Evolutionary conservation across 106 monocot genomes (phyloP).

Genomic region (Apostasia shenzhenica): DNA sequence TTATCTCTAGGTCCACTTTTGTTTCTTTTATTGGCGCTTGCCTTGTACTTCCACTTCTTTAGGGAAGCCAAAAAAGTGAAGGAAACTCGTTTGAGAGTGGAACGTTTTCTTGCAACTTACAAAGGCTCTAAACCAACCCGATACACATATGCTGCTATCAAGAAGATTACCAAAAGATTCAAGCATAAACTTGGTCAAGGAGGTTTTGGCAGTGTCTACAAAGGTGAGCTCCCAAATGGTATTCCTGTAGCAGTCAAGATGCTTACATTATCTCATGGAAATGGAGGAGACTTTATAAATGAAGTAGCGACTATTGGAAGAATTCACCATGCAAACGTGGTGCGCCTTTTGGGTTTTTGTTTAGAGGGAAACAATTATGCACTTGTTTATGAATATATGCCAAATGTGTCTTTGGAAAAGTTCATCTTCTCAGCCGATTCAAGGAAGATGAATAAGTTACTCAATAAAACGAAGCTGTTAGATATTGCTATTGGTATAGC

Average conservation of each 20-base stretch:
- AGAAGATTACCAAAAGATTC: conserved; percentile 10
- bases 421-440: neutral
- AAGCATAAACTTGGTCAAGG: conserved; percentile 16
- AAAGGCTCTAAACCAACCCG: conserved; percentile 7
- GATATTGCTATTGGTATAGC: conserved; percentile 7
- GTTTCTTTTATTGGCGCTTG: neutral
- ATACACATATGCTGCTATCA: conserved; percentile 1
- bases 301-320: conserved; percentile 11
- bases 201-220: conserved; percentile 15
- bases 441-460: neutral
- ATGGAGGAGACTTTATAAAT: conserved; percentile 9
- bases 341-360: conserved; percentile 4
- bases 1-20: neutral
- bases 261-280: neutral
- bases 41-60: neutral
- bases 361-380: neutral
- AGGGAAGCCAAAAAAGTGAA: neutral
- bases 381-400: conserved; percentile 11
- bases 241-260: conserved; percentile 11
- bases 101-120: conserved; percentile 11
- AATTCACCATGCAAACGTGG: conserved; percentile 9
- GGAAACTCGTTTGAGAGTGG: conserved; percentile 6
- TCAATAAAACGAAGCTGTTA: neutral
- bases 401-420: conserved; percentile 11
- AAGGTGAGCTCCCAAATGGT: conserved; percentile 11